Base-by-base conservation (phyloP, 192 early-diverging fungal species). In the Gaertneriomyces semiglobifer region DNA sequence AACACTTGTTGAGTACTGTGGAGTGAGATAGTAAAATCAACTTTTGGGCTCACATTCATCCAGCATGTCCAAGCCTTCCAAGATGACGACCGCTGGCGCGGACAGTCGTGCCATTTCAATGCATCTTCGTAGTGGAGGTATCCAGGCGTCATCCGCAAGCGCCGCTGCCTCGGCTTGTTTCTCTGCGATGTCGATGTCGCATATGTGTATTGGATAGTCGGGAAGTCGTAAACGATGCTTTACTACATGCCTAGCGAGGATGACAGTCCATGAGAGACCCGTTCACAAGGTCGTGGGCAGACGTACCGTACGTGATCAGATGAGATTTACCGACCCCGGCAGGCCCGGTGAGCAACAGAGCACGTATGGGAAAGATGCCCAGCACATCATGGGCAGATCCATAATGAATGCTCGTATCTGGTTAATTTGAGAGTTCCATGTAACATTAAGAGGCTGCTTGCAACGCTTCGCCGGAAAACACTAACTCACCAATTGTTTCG, bases 11-110 rank as follows among this genome's bases (percentile, higher is more conserved):
- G 25, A 33, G 56, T 19, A 25, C 10, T 58, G 14, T 58, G 19
- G 9, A 19, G 10, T 58, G 44, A 41, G 42, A 41, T 53, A 7
- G 14, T 42, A 66, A 16, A 57, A 25, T 14, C 65, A 47, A 45
- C 73, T 64, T 48, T 14, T 38, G 38, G 60, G 66, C 65, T 14
- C 59, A 75, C 84, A 80, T 65, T 73, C 77, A 7, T 62, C 66
- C 18, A 88, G 56, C 5, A 67, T 19, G 66, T 88, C 83, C 47
- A 88, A 51, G 18, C 81, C 86, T 42, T 73, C 59, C 10, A 88
- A 44, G 0, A 86, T 43, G 1, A 88, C 55, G 16, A 86, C 76
- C 4, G 77, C 76, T 3, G 86, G 86, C 0, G 69, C 60, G 0
- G 59, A 57, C 18, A 78, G 60, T 40, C 72, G 62, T 0, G 87